Base-by-base conservation (phyloP, 768 basidiomycete species). In the Rhodotorula babjevae region DNA sequence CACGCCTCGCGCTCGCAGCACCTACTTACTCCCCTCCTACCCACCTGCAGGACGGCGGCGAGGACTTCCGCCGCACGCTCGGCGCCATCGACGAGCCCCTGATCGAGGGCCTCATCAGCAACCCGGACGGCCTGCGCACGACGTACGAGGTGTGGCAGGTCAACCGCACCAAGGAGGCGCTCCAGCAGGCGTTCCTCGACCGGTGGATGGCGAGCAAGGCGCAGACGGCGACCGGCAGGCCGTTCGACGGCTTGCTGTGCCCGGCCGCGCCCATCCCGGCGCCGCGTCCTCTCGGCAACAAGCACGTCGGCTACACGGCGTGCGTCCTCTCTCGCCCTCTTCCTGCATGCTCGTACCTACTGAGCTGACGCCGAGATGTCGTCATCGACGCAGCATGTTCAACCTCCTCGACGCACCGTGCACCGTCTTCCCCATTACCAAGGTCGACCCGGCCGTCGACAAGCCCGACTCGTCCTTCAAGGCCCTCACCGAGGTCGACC, bases 171-270 rank as follows among this genome's bases (percentile, higher is more conserved):
- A 82, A 87, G 75, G 83, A 84, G 62, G 86, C 89, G 77, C 79
- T 89, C 53, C 85, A 87, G 63, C 81, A 85, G 65, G 46, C 19
- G 0, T 65, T 65, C 56, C 46, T 65, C 14, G 46, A 11, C 6
- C 25, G 36, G 18, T 90, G 89, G 90, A 83, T 87, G 62, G 82
- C 80, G 12, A 88, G 87, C 0, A 81, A 75, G 15, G 73, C 64
- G 0, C 62, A 77, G 25, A 91, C 89, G 0, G 85, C 85, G 0
- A 91, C 89, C 0, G 89, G 88, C 2, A 81, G 90, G 5, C 87
- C 89, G 12, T 85, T 91, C 6, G 91, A 92, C 78, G 89, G 87
- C 4, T 86, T 92, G 72, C 87, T 92, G 42, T 81, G 12, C 89
- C 91, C 27, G 83, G 82, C 3, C 2, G 47, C 44, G 46, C 65